A percentile compares a stretch with the other conserved stretches of the same genome.
Evolutionary conservation across 129 eudicot species (phyloP).

Genomic region (Tagetes patula): DNA sequence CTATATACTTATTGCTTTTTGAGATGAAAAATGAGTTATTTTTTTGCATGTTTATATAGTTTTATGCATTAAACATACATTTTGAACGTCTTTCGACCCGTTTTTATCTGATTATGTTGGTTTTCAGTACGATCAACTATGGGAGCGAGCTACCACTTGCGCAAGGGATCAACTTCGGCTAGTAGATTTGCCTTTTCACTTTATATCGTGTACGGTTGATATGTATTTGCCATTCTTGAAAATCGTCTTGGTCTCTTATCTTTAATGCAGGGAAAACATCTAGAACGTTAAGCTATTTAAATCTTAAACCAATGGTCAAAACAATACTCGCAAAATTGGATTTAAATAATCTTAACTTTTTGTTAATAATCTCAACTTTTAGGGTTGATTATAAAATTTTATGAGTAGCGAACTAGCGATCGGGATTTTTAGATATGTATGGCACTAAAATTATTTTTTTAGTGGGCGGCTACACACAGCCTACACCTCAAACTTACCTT

Average conservation of each 20-base stretch:
- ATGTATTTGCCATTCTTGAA: not conserved
- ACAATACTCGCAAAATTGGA: too few relatives aligned
- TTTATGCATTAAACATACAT: not conserved
- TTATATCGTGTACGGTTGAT: not conserved
- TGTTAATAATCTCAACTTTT: too few relatives aligned
- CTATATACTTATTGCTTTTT: not conserved
- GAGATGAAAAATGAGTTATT: not conserved
- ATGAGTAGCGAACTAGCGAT: too few relatives aligned
- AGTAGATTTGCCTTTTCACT: constrained; percentile 16
- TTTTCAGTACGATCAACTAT: constrained; percentile 77
- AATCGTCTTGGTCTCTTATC: not conserved
- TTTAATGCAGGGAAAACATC: not conserved
- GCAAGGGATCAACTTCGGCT: constrained; percentile 94
- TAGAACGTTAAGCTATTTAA: too few relatives aligned
- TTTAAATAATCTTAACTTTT: too few relatives aligned
- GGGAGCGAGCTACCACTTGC: constrained; percentile 92
- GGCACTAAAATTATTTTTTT: too few relatives aligned
- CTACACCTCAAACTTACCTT: too few relatives aligned
- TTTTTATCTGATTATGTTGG: constrained; percentile 3
- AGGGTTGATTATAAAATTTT: too few relatives aligned
- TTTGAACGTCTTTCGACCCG: not conserved
- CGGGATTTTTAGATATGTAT: too few relatives aligned
- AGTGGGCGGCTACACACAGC: too few relatives aligned
- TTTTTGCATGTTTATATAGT: not conserved
- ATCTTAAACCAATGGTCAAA: too few relatives aligned